Percentiles rank a stretch among this genome's conserved stretches.
These are phyloP conservation scores for Boletus nobilissimus DNA, from an alignment of 1,284 basidiomycete species.

Conservation along the genomic window DNA sequence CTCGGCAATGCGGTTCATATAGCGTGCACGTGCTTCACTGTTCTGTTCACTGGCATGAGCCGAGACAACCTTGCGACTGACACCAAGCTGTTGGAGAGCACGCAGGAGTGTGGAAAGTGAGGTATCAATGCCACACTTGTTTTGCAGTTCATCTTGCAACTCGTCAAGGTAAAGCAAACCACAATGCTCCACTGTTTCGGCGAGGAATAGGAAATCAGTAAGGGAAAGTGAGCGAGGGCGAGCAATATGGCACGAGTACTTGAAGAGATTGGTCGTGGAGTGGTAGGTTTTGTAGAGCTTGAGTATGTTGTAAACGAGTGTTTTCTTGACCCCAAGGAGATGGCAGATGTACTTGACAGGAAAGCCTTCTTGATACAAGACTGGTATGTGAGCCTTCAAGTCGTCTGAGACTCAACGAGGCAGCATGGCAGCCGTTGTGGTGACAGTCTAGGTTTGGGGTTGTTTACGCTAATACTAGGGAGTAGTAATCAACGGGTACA, in stretches of 20 bases:
- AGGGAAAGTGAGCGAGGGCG: neutral
- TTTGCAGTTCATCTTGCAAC: neutral
- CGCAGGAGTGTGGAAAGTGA: neutral
- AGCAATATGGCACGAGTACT: neutral
- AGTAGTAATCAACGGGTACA: no score
- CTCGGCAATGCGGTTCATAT: neutral
- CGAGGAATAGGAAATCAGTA: neutral
- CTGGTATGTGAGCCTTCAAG: neutral
- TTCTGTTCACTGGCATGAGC: neutral
- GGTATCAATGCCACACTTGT: neutral
- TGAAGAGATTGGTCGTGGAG: neutral
- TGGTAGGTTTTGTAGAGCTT: no score
- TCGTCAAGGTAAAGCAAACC: neutral
- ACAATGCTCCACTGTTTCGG: neutral
- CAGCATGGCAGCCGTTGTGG: no score
- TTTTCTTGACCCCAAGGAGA: neutral
- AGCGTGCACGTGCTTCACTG: neutral
- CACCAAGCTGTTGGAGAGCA: neutral
- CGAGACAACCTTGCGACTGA: neutral
- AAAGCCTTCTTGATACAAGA: neutral
- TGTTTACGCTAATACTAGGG: no score
- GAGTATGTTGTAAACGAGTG: neutral
- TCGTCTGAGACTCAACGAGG: neutral
- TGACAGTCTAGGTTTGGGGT: no score
- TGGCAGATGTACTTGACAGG: neutral